Evolutionary conservation across 768 basidiomycete species (phyloP).

Genomic region (Phanerochaete carnosa): DNA sequence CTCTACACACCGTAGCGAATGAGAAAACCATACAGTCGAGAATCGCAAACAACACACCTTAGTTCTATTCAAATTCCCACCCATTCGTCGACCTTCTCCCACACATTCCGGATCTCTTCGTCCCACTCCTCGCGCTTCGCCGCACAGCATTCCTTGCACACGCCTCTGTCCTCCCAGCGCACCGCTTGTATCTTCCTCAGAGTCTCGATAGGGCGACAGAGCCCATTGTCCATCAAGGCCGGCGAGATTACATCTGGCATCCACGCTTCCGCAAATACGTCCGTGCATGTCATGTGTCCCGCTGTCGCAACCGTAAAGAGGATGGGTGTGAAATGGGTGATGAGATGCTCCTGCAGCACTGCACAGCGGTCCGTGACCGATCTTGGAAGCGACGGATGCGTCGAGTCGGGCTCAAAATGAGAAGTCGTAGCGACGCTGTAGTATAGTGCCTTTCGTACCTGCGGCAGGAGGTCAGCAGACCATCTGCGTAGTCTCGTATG

Average conservation of each 20-base stretch:
- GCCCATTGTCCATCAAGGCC: conserved; percentile 57
- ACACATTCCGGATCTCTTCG: conserved; percentile 53
- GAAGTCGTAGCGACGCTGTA: conserved; percentile 61
- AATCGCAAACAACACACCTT: not conserved
- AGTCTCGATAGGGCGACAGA: conserved; percentile 71
- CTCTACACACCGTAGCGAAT: too few species aligned
- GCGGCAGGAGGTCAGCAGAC: not conserved
- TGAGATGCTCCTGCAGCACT: conserved; percentile 34
- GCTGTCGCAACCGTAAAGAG: conserved; percentile 69
- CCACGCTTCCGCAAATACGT: conserved; percentile 70
- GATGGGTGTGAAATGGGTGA: conserved; percentile 67
- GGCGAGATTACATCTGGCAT: conserved; percentile 67
- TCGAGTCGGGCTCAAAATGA: conserved; percentile 37
- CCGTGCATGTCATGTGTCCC: conserved; percentile 73
- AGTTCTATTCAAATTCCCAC: conserved; percentile 20
- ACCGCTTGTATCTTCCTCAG: conserved; percentile 52
- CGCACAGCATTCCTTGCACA: conserved; percentile 54
- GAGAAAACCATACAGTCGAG: too few species aligned
- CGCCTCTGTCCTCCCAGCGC: conserved; percentile 55
- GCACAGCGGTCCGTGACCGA: conserved; percentile 27
- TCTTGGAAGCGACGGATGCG: conserved; percentile 17
- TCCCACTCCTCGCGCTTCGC: conserved; percentile 69
- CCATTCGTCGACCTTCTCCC: conserved; percentile 63
- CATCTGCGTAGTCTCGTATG: conserved; percentile 1
- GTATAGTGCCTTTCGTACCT: conserved; percentile 58